Evolutionary conservation across 352 stramenopile species (phyloP).

Genomic region (Globisporangium acanthophoron): DNA sequence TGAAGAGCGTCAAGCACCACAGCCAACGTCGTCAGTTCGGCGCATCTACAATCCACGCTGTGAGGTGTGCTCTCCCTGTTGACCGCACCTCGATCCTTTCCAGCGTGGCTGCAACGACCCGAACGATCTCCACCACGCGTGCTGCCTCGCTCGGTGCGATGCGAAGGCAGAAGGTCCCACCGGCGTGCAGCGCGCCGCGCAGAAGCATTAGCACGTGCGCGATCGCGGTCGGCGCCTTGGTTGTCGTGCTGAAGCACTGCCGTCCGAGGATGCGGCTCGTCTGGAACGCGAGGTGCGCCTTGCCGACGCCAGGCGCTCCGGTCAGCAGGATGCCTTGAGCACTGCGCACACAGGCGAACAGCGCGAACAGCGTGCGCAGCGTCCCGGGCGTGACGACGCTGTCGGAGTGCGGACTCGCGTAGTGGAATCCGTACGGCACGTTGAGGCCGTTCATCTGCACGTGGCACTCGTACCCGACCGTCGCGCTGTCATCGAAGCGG

Average conservation of each 20-base stretch:
- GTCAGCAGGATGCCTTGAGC: slow-evolving; percentile 24
- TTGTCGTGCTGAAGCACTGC: slow-evolving; percentile 24
- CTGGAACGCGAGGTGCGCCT: slow-evolving; percentile 34
- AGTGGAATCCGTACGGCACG: slow-evolving; percentile 68
- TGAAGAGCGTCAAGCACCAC: neutral
- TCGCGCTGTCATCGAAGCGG: slow-evolving; percentile 47
- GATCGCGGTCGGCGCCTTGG: slow-evolving; percentile 5
- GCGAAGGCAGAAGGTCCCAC: slow-evolving; percentile 32
- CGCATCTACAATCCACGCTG: neutral
- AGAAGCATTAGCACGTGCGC: slow-evolving; percentile 36
- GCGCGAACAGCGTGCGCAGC: slow-evolving; percentile 42
- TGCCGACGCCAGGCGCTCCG: slow-evolving; percentile 21
- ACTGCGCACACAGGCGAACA: slow-evolving; percentile 39
- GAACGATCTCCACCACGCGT: slow-evolving; percentile 14
- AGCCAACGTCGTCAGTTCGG: neutral
- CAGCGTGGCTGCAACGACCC: slow-evolving; percentile 20
- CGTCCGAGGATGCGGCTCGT: slow-evolving; percentile 40
- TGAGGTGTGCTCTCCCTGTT: neutral
- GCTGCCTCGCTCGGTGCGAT: slow-evolving; percentile 3
- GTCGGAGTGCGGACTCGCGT: slow-evolving; percentile 23
- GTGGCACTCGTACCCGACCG: slow-evolving; percentile 57
- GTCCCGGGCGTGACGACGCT: slow-evolving; percentile 37
- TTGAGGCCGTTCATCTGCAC: slow-evolving; percentile 43
- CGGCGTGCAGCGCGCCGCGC: slow-evolving; percentile 31
- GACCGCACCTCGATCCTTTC: slow-evolving; percentile 20